Percentiles rank a stretch among this genome's conserved stretches.
These are phyloP conservation scores for Holtermanniella nyarrowii DNA, from an alignment of 768 basidiomycete species.

Conservation along the genomic window DNA sequence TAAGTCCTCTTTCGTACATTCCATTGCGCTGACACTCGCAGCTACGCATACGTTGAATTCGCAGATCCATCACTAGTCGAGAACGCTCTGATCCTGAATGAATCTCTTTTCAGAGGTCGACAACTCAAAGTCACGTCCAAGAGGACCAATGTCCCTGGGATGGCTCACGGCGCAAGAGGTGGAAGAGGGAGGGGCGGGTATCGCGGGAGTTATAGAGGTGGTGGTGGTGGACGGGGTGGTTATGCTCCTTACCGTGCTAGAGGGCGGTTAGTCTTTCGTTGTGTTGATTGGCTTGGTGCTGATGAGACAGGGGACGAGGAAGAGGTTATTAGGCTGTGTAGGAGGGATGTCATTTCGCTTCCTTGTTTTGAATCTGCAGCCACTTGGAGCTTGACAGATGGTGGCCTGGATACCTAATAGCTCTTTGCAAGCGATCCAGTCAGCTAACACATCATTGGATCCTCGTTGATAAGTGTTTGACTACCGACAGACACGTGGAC, in stretches of 20 bases:
- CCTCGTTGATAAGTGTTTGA: no score
- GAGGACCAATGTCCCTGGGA: conserved; percentile 89
- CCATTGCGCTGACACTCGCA: conserved; percentile 35
- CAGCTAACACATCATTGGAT: no score
- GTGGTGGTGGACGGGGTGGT: conserved; percentile 33
- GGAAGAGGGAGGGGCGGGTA: conserved; percentile 51
- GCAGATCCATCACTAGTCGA: conserved; percentile 84
- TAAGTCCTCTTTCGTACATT: conserved; percentile 38
- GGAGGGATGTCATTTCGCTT: no score
- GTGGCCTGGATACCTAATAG: no score
- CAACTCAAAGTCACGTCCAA: conserved; percentile 92
- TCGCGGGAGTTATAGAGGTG: conserved; percentile 55
- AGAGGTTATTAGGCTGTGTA: conserved; percentile 18
- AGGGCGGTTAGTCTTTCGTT: conserved; percentile 17
- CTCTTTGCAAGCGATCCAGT: no score
- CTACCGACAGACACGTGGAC: no score
- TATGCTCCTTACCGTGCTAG: conserved; percentile 39
- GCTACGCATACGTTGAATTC: conserved; percentile 98
- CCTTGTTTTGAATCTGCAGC: no score
- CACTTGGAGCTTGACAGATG: no score
- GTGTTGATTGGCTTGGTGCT: background rate
- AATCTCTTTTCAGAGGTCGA: conserved; percentile 87
- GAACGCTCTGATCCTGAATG: conserved; percentile 84
- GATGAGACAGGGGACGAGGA: conserved; percentile 9
- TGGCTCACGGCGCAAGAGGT: conserved; percentile 70